Conservation (phyloP, 2,329 filamentous ascomycete genomes). For the Verticillium klebahnii region DNA sequence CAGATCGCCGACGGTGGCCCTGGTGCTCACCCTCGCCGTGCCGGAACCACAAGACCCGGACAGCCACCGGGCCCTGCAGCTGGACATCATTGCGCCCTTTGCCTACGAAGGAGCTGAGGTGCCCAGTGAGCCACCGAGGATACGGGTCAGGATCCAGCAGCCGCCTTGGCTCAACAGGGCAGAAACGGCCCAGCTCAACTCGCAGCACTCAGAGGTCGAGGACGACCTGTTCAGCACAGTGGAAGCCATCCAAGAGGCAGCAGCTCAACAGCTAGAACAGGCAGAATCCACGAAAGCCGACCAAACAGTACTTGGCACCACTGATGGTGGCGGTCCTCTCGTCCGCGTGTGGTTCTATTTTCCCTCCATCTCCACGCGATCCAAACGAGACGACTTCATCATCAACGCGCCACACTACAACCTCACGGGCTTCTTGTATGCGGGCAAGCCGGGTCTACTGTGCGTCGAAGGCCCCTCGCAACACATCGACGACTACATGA, state of each 20-base stretch:
- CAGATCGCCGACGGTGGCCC: constrained; percentile 6
- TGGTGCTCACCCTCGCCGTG: constrained; percentile 21
- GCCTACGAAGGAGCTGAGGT: constrained; percentile 2
- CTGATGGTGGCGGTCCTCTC: constrained; percentile 18
- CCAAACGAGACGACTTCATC: constrained; percentile 54
- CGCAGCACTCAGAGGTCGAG: constrained; percentile 30
- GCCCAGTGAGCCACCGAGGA: constrained; percentile 31
- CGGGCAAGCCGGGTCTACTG: constrained; percentile 53
- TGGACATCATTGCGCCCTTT: constrained; percentile 31
- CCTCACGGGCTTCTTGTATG: constrained; percentile 55
- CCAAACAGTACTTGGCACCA: not conserved
- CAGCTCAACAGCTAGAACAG: constrained; percentile 21
- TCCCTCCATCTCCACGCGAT: constrained; percentile 54
- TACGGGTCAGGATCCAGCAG: constrained; percentile 39
- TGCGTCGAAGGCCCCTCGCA: constrained; percentile 44
- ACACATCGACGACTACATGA: constrained; percentile 55
- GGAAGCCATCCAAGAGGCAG: constrained; percentile 35
- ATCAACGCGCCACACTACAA: constrained; percentile 44
- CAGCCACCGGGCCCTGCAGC: constrained; percentile 17
- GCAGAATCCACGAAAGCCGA: constrained; percentile 7
- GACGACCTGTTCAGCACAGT: constrained; percentile 40
- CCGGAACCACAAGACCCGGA: constrained; percentile 6
- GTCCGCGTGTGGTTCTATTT: constrained; percentile 61
- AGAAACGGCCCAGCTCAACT: constrained; percentile 31
- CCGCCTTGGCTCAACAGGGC: constrained; percentile 49